Conservation (phyloP, 2,329 filamentous ascomycete genomes). For the Cytospora mali region DNA sequence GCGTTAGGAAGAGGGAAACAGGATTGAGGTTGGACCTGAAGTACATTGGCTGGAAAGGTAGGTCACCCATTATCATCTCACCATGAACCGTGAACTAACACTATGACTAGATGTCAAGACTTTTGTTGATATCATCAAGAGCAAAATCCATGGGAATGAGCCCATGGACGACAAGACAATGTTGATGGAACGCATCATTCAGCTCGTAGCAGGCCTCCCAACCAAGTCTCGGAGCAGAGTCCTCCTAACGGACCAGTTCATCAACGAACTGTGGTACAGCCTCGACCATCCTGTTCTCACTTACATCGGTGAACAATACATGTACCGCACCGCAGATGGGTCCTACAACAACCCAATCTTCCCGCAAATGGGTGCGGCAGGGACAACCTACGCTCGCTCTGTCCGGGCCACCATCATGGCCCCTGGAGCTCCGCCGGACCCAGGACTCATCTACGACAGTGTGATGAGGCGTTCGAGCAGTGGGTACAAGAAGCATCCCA, state of each 20-base stretch:
- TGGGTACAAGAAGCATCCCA: constrained; percentile 62
- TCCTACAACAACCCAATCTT: constrained; percentile 70
- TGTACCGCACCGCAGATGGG: constrained; percentile 71
- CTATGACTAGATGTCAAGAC: constrained; percentile 61
- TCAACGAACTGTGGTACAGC: constrained; percentile 70
- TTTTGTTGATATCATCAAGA: constrained; percentile 60
- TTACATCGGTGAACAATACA: constrained; percentile 63
- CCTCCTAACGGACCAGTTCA: constrained; percentile 67
- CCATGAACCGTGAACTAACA: background rate
- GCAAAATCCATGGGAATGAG: constrained; percentile 63
- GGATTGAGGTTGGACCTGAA: constrained; percentile 60
- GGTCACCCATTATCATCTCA: background rate
- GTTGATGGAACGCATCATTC: constrained; percentile 74
- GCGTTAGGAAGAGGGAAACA: constrained; percentile 49
- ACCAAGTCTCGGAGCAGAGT: constrained; percentile 62
- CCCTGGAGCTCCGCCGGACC: constrained; percentile 69
- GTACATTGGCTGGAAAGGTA: constrained; percentile 53
- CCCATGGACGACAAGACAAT: constrained; percentile 75
- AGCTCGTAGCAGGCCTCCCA: constrained; percentile 68
- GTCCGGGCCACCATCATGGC: constrained; percentile 61
- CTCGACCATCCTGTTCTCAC: constrained; percentile 73
- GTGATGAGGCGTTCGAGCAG: constrained; percentile 55
- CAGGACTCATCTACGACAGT: constrained; percentile 62
- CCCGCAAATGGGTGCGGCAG: constrained; percentile 68
- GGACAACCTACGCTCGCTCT: constrained; percentile 67